Base-by-base conservation (phyloP, 441 rosid genomes). In the Viola pubescens region DNA sequence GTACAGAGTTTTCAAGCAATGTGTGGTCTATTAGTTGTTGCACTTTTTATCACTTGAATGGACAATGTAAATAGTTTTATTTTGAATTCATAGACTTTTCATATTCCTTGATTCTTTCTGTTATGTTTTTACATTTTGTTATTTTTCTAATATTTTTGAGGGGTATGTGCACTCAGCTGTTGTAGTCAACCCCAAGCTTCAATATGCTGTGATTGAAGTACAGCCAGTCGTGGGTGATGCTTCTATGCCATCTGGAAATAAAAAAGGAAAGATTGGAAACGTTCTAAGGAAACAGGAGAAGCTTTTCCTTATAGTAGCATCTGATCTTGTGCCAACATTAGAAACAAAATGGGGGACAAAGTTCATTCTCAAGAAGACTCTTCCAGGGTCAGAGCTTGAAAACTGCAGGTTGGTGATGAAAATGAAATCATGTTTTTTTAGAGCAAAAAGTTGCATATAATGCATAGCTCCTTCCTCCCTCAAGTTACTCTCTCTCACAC, bases 171-270 rank as follows among this genome's bases (percentile, higher is more conserved):
- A 65, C 55, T 63, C 94, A 94, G 99, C 96, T 79, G 95, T 94
- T 57, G 99, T 97, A 8, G 95, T 90, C 70, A 90, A 94, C 74
- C 85, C 85, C 64, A 88, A 86, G 68, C 91, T 94, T 70, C 88
- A 86, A 63, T 94, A 94, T 77, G 92, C 97, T 63, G 82, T 90
- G 59, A 86, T 86, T 58, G 94, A 85, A 78, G 76, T 85, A 63
- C 80, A 78, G 62, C 60, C 86, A 43, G 47, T 66, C 49, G 51
- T 56, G 48, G 94, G 74, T 62, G 85, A 75, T 73, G 76, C 59
- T 64, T 70, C 81, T 65, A 48, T 59, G 37, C 70, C 65, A 63
- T 62, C 77, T 63, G 77, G 75, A 66, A 81, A 71, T 51, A 79
- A 86, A 70, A 86, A 67, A 72, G 67, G 59, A 60, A 77, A 64